Evolutionary conservation across 2,329 filamentous ascomycete genomes (phyloP).

Genomic region (Fusarium temperatum): DNA sequence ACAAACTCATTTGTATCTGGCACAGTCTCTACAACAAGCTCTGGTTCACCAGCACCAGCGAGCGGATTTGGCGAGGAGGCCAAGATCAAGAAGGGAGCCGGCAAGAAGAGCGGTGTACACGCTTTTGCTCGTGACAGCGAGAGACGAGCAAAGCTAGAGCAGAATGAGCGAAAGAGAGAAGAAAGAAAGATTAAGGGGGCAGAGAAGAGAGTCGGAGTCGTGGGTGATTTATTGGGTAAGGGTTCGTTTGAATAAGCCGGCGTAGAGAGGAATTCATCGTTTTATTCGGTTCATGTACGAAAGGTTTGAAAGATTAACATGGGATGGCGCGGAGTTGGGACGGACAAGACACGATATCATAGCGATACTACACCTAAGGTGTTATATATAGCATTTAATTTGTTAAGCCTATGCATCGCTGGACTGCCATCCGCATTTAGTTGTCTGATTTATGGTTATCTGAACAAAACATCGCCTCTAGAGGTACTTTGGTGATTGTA

Average conservation of each 20-base stretch:
- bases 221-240: constrained; percentile 66
- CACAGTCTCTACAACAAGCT: constrained; percentile 45
- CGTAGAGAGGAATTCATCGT: constrained; percentile 18
- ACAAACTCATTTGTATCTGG: constrained; percentile 66
- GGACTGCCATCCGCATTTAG: neutral
- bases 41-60: constrained; percentile 47
- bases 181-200: constrained; percentile 66
- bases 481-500: neutral
- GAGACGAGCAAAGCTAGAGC: constrained; percentile 61
- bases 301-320: neutral
- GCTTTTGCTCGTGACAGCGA: constrained; percentile 69
- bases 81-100: constrained; percentile 68
- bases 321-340: constrained; percentile 30
- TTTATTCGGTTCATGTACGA: neutral
- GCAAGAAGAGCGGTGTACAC: constrained; percentile 68
- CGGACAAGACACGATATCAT: constrained; percentile 4
- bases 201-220: constrained; percentile 63
- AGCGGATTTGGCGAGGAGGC: constrained; percentile 57
- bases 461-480: neutral
- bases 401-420: neutral
- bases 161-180: constrained; percentile 67
- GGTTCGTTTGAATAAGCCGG: constrained; percentile 55
- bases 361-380: constrained; percentile 1
- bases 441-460: neutral
- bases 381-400: neutral